A percentile compares a stretch with the other conserved stretches of the same genome.
Conservation (phyloP, 805 yeast genomes). For the Hanseniaspora occidentalis region DNA sequence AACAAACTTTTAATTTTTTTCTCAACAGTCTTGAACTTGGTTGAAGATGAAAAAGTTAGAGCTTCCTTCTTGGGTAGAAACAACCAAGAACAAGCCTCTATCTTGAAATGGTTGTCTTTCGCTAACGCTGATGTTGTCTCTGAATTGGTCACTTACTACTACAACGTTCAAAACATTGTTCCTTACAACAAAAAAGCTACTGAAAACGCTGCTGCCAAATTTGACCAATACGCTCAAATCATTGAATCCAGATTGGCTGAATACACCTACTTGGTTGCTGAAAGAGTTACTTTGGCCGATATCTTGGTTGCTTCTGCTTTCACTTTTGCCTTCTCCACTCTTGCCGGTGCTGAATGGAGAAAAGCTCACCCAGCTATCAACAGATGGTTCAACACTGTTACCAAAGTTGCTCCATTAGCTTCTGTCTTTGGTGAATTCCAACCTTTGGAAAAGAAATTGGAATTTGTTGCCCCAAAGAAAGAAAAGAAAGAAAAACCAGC, state of each 20-base stretch:
- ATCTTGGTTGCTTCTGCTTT: constrained; percentile 13
- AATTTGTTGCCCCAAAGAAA: constrained; percentile 63
- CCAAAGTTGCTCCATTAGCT: constrained; percentile 34
- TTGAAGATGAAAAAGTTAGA: constrained; percentile 25
- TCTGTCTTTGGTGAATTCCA: constrained; percentile 37
- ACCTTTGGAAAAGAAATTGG: constrained; percentile 47
- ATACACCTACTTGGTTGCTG: constrained; percentile 66
- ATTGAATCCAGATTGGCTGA: constrained; percentile 48
- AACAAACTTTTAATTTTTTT: background rate
- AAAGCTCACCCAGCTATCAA: constrained; percentile 45
- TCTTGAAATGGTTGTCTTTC: constrained; percentile 68
- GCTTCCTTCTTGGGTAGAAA: constrained; percentile 47
- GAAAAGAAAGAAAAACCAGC: constrained; percentile 32
- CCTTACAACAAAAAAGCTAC: constrained; percentile 74
- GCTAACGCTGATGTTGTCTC: constrained; percentile 54
- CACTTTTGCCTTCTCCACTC: constrained; percentile 27
- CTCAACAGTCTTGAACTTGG: constrained; percentile 20
- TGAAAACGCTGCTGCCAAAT: constrained; percentile 31
- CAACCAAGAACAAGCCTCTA: constrained; percentile 42
- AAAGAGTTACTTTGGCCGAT: constrained; percentile 37
- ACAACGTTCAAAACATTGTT: constrained; percentile 42
- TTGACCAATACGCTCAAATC: constrained; percentile 29
- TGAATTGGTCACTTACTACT: constrained; percentile 34
- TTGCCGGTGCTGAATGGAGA: constrained; percentile 58
- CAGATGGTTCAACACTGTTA: constrained; percentile 63